These are phyloP conservation scores for Cordia subcordata DNA, from an alignment of 257 asterid genomes.

Conservation along the genomic window DNA sequence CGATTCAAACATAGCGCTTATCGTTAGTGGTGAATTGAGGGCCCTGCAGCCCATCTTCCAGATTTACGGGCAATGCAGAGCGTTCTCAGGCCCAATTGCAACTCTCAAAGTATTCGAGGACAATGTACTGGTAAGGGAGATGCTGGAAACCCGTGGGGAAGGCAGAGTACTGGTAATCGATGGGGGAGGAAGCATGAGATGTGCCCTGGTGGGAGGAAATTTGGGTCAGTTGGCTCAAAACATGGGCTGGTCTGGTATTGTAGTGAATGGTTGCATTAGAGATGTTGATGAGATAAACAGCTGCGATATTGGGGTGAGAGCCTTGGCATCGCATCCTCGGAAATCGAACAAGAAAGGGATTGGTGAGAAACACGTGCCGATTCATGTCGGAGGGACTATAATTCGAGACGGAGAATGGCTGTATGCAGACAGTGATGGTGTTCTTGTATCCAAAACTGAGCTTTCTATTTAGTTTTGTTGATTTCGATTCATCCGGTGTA, in stretches of 20 bases:
- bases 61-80: constrained; percentile 59
- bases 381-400: constrained; percentile 53
- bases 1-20: constrained; percentile 56
- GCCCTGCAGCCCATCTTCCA: constrained; percentile 76
- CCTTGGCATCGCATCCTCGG: constrained; percentile 76
- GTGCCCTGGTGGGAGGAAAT: constrained; percentile 82
- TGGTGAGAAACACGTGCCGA: constrained; percentile 49
- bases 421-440: constrained; percentile 85
- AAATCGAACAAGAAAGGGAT: constrained; percentile 60
- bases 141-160: constrained; percentile 65
- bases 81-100: constrained; percentile 63
- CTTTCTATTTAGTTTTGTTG: constrained; percentile 41
- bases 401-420: constrained; percentile 81
- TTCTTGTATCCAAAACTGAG: constrained; percentile 69
- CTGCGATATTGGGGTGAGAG: constrained; percentile 79
- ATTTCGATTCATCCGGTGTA: no score
- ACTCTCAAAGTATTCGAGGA: constrained; percentile 81
- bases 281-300: constrained; percentile 83
- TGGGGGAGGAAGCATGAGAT: constrained; percentile 83
- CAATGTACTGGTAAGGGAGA: constrained; percentile 69
- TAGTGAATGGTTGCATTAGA: constrained; percentile 73
- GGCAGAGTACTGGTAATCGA: constrained; percentile 78
- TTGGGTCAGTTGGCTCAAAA: constrained; percentile 72
- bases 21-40: constrained; percentile 59
- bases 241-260: constrained; percentile 72